Evolutionary conservation across 768 basidiomycete species (phyloP).

Genomic region (Pulveroboletus ravenelii): DNA sequence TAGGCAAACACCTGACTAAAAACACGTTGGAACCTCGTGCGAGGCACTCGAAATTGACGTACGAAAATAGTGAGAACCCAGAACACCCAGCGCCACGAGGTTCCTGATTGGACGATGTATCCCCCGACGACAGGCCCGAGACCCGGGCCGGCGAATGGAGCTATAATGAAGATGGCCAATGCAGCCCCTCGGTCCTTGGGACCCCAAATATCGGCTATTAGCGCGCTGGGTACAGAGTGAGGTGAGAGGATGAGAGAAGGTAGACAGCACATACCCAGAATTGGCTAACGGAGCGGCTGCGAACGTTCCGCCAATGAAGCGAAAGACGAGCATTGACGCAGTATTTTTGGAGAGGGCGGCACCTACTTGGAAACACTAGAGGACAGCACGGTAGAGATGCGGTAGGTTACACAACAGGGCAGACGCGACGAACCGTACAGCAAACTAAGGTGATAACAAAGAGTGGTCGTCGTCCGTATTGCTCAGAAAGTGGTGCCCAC

Average conservation of each 20-base stretch:
- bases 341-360: constrained; percentile 59
- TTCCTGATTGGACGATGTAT: constrained; percentile 34
- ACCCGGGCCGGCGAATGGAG: constrained; percentile 65
- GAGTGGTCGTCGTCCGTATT: constrained; percentile 55
- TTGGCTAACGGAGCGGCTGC: constrained; percentile 70
- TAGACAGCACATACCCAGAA: constrained; percentile 45
- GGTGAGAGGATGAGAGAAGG: not conserved
- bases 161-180: constrained; percentile 57
- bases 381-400: not conserved
- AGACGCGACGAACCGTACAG: constrained; percentile 33
- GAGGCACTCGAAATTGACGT: constrained; percentile 18
- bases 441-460: constrained; percentile 57
- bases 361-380: constrained; percentile 57
- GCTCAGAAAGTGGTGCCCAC: constrained; percentile 54
- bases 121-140: constrained; percentile 53
- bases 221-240: constrained; percentile 31
- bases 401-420: not conserved
- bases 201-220: constrained; percentile 65
- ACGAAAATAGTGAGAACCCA: constrained; percentile 59
- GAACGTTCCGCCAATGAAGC: constrained; percentile 66
- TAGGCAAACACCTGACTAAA: constrained; percentile 46
- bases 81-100: constrained; percentile 65
- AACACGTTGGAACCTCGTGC: not conserved
- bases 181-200: constrained; percentile 58
- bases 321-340: constrained; percentile 56